Percentiles rank a stretch among this genome's conserved stretches.
phyloP scores from a whole-genome alignment of 148 eudicot genomes.

The Fallopia convolvulus region DNA sequence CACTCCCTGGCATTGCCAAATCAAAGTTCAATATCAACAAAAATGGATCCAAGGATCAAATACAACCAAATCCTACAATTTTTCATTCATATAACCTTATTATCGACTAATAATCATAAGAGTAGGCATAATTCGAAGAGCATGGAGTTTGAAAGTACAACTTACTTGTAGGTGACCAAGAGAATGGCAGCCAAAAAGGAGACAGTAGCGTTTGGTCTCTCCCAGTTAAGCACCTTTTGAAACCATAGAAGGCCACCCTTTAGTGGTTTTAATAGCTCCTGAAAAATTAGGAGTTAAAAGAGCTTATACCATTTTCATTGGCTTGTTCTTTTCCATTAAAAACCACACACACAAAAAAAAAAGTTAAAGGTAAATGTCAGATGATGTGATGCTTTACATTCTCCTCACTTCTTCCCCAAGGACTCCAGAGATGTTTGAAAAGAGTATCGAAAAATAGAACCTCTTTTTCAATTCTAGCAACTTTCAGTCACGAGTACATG shows the following conservation, averaged over 20 bases:
- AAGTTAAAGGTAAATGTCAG: too few species aligned
- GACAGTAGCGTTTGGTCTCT: slow-evolving; percentile 42
- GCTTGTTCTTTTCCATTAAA: too few species aligned
- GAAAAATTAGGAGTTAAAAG: not conserved
- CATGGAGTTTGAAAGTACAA: not conserved
- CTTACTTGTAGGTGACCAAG: slow-evolving; percentile 58
- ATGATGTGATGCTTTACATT: too few species aligned
- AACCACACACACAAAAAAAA: too few species aligned
- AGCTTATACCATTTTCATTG: too few species aligned
- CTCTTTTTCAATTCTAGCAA: too few species aligned
- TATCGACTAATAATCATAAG: not conserved
- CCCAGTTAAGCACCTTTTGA: slow-evolving; percentile 46
- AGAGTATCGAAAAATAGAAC: too few species aligned
- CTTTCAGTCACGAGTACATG: not conserved
- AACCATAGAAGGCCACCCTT: slow-evolving; percentile 31
- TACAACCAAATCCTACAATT: not conserved
- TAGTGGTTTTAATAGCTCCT: slow-evolving; percentile 60
- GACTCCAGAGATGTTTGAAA: too few species aligned
- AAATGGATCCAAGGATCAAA: not conserved
- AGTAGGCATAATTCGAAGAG: not conserved
- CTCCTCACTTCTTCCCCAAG: too few species aligned
- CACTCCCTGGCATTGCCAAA: slow-evolving; percentile 45
- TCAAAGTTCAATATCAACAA: not conserved
- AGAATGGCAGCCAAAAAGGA: slow-evolving; percentile 28
- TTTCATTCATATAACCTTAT: not conserved